Conservation (phyloP, 257 asterid genomes). For the Gynochthodes officinalis region DNA sequence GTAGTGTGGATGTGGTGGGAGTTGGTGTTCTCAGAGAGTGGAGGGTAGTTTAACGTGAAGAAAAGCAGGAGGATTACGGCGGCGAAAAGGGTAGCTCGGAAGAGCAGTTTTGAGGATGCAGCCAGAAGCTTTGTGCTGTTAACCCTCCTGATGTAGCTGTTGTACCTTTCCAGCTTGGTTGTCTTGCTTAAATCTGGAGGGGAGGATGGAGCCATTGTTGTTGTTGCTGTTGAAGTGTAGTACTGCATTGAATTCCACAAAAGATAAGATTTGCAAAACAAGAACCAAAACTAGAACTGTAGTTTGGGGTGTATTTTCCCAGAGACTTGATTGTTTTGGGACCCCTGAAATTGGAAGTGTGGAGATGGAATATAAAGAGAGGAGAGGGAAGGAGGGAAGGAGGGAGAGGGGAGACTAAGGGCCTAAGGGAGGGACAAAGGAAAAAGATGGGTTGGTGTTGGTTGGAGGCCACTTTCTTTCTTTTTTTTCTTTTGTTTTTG, state of each 20-base stretch:
- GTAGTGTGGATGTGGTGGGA: conserved; percentile 45
- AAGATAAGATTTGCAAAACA: neutral
- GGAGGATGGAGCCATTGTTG: conserved; percentile 31
- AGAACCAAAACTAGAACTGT: no score
- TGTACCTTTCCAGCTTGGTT: conserved; percentile 70
- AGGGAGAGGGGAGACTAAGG: neutral
- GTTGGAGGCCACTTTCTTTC: conserved; percentile 62
- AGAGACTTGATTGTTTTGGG: conserved; percentile 24
- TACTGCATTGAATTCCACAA: conserved; percentile 31
- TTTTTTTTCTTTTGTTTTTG: neutral
- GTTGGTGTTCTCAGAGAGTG: conserved; percentile 30
- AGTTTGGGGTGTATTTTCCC: no score
- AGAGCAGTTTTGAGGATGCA: conserved; percentile 83
- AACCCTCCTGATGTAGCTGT: conserved; percentile 69
- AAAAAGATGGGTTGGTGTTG: conserved; percentile 23
- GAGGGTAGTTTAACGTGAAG: conserved; percentile 73
- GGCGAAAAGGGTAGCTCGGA: conserved; percentile 77
- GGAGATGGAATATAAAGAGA: conserved; percentile 46
- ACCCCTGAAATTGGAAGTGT: conserved; percentile 40
- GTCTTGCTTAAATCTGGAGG: conserved; percentile 59
- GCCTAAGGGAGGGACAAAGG: conserved; percentile 15
- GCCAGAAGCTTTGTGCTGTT: conserved; percentile 72
- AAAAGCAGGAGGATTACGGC: conserved; percentile 73
- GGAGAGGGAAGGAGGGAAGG: conserved; percentile 9
- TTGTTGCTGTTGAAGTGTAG: conserved; percentile 14